Evolutionary conservation across 2,329 filamentous ascomycete genomes (phyloP), one percentile per base, ranked within the genome.

Genomic region (Plenodomus biglobosus): DNA sequence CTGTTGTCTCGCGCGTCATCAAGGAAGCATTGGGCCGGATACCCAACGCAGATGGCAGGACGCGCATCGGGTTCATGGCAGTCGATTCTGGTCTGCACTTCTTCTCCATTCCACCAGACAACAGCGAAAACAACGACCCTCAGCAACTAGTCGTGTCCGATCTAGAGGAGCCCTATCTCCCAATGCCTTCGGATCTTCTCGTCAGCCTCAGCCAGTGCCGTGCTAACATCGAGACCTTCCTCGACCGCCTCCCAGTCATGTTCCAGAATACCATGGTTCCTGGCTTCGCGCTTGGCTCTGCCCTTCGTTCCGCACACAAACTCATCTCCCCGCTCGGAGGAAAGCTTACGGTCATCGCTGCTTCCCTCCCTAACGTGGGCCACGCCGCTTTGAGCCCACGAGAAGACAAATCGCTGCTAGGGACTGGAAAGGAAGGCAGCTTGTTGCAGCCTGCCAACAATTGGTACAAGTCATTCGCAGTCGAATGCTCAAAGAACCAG

Each of bases 391-490:
- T 91, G 95, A 32, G 88, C 42, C 54, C 95, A 84, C 83, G 94
- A 64, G 92, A 97, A 74, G 92, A 99, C 73, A 96, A 96, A 80
- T 96, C 96, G 75, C 75, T 95, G 15, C 79, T 99, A 19, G 94
- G 94, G 30, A 99, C 94, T 1, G 91, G 87, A 58, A 96, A 96
- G 73, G 94, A 99, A 71, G 90, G 84, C 57, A 79, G 82, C 53
- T 80, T 99, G 24, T 78, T 99, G 43, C 92, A 97, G 71, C 96
- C 94, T 0, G 88, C 85, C 35, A 96, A 91, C 76, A 91, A 89
- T 67, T 99, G 97, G 75, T 99, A 97, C 81, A 99, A 99, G 80
- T 95, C 90, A 65, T 99, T 99, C 66, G 94, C 94, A 0, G 94
- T 99, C 2, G 94, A 99, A 71, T 99, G 94, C 74, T 96, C 92